Evolutionary conservation across 129 eudicot species (phyloP), one percentile per base, ranked within the genome.

Genomic region (Pittosporum tobira): DNA sequence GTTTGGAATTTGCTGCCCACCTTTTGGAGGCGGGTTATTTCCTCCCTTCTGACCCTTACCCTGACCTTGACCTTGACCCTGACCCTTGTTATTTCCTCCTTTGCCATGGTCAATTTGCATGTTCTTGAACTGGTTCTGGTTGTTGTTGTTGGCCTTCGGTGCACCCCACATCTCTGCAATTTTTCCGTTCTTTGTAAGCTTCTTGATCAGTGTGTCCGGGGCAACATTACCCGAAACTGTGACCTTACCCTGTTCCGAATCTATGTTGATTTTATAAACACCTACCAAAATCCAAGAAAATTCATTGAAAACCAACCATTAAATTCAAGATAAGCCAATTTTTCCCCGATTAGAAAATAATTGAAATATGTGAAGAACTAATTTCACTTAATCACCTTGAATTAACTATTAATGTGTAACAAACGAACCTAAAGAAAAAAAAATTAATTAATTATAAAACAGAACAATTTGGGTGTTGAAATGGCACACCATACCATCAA

Each of bases 181-280:
- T 66, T 86, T 86, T 29, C 95, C 95, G 67, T 70, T 71, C 64
- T 86, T 86, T 40, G 79, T 67, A 36, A 86, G 84, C 49, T 82
- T 82, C 87, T 86, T 86, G 62, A 86, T 79, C 16, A 86, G 76
- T 38, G 95, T 82, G 2, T 67, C 72, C 30, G 87, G 68, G 64
- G 79, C 84, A 51, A 86, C 87, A 72, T 72, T 78, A 15, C 95
- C 90, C 3, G 90, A 76, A 4, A 86, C 95, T 20, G 82, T 79
- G 30, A 86, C 95, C 75, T 86, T 86, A 49, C 95, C 88, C 54
- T 73, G 87, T 34, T 86, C 95, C 62, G 95, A 68, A 70, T 86
- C 95, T 76, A 86, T 86, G 9, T 16, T 73, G 8, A 66, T 69
- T 11, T 68, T 79, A 61, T 86, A 86, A 54, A 86, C 95, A 62